These are phyloP conservation scores for Orychophragmus violaceus DNA, from an alignment of 345 rosid species.

Conservation along the genomic window DNA sequence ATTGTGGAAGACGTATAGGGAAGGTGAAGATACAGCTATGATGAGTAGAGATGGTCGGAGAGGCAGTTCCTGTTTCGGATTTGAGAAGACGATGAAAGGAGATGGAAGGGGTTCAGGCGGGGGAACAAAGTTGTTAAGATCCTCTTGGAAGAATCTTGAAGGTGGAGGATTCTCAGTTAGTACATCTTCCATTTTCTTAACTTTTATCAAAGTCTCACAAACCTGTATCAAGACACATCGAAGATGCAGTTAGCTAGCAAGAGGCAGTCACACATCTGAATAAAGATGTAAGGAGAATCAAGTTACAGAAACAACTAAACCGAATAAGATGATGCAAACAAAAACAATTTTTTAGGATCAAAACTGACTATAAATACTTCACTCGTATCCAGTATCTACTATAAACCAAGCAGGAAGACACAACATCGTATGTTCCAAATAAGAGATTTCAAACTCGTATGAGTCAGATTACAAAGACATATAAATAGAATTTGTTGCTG, in stretches of 20 bases:
- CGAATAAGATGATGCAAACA: background rate
- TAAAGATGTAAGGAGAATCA: too few species aligned
- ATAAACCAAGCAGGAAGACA: background rate
- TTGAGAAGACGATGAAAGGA: slow-evolving; percentile 64
- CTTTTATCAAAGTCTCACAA: background rate
- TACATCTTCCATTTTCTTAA: slow-evolving; percentile 74
- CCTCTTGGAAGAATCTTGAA: slow-evolving; percentile 90
- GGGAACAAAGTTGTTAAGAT: slow-evolving; percentile 70
- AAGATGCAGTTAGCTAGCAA: background rate
- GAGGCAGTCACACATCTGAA: background rate
- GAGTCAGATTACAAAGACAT: background rate
- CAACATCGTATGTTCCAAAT: background rate
- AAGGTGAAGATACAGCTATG: slow-evolving; percentile 68
- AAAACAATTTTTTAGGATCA: background rate
- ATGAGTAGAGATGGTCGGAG: slow-evolving; percentile 66
- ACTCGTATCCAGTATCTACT: background rate
- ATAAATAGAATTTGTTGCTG: background rate
- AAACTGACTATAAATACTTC: background rate
- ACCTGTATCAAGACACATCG: background rate
- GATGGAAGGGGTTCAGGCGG: slow-evolving; percentile 50
- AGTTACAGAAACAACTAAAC: too few species aligned
- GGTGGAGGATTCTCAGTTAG: slow-evolving; percentile 91
- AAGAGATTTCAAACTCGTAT: background rate
- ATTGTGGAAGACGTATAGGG: slow-evolving; percentile 49
- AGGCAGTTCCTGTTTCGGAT: slow-evolving; percentile 47